phyloP scores from a whole-genome alignment of 305 asterid species.

The Fraxinus greggii region DNA sequence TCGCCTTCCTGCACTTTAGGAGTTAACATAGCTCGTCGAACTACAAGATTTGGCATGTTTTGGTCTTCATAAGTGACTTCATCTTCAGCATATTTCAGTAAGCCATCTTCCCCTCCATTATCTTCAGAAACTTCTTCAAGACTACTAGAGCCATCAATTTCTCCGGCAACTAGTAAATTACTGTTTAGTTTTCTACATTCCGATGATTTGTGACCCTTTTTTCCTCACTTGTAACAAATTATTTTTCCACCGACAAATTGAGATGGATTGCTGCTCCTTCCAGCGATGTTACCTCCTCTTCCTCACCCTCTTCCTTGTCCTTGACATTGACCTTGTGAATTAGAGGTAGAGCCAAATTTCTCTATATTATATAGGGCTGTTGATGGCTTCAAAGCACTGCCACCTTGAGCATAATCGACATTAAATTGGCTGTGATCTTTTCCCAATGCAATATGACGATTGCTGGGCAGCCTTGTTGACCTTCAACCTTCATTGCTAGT shows the following conservation, averaged over 20 bases:
- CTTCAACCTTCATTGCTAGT: neutral
- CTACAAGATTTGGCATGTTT: neutral
- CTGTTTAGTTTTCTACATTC: neutral
- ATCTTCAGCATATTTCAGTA: neutral
- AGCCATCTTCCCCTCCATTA: neutral
- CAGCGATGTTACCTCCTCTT: neutral
- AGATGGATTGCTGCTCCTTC: neutral
- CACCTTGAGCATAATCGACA: neutral
- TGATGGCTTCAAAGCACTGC: neutral
- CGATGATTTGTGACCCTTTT: neutral
- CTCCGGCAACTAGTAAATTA: neutral
- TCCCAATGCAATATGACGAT: neutral
- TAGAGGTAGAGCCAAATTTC: neutral
- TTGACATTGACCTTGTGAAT: neutral
- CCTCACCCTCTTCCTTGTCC: neutral
- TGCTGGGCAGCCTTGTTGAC: neutral
- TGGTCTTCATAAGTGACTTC: neutral
- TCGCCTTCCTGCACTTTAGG: neutral
- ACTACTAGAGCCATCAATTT: neutral
- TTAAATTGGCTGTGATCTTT: neutral
- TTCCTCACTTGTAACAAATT: neutral
- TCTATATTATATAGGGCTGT: neutral
- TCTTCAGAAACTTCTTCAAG: neutral
- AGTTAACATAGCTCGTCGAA: neutral
- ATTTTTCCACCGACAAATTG: neutral